Conservation (phyloP, 805 yeast genomes). For the Candida sakaeoensis region DNA sequence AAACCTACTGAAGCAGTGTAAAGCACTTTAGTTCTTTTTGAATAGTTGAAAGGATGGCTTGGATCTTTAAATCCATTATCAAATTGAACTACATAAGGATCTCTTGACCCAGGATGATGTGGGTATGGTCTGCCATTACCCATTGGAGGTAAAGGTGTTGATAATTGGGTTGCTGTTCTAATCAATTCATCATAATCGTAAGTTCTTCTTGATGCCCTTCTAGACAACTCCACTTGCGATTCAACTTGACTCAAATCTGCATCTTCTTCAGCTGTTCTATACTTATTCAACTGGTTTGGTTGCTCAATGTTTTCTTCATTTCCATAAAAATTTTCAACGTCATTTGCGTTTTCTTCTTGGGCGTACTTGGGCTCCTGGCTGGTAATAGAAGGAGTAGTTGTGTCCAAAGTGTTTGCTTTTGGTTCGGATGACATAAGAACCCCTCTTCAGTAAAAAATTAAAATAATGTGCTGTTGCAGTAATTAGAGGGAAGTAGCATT, state of each 20-base stretch:
- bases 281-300: background rate
- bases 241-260: background rate
- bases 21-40: slow-evolving; percentile 25
- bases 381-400: background rate
- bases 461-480: too few species aligned
- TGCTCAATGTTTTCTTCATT: background rate
- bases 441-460: too few species aligned
- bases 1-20: slow-evolving; percentile 26
- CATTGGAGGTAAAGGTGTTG: slow-evolving; percentile 46
- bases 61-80: slow-evolving; percentile 77
- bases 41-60: slow-evolving; percentile 76
- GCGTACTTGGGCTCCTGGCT: background rate
- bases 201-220: slow-evolving; percentile 17
- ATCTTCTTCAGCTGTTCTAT: slow-evolving; percentile 3
- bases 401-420: background rate
- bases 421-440: background rate
- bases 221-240: slow-evolving; percentile 3
- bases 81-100: slow-evolving; percentile 61
- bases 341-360: background rate
- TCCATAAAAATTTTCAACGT: slow-evolving; percentile 3
- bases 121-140: slow-evolving; percentile 67
- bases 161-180: slow-evolving; percentile 20
- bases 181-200: slow-evolving; percentile 27
- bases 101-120: slow-evolving; percentile 52
- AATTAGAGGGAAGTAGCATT: too few species aligned